Evolutionary conservation across 257 asterid species (phyloP), one percentile per base, ranked within the genome.

Genomic region (Gardenia jasminoides): DNA sequence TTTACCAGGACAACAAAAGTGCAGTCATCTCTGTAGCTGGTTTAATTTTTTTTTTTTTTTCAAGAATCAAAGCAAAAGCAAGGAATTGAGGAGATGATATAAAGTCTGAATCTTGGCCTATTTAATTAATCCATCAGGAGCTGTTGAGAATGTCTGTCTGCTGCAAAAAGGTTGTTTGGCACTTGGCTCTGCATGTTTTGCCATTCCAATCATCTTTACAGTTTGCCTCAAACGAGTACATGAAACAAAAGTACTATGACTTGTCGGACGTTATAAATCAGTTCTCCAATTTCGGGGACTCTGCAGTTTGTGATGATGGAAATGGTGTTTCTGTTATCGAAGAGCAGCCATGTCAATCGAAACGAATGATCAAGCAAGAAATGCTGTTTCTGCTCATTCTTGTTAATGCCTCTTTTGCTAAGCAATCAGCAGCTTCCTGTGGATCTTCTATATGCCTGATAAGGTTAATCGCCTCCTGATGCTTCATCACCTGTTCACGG

Each of bases 381-480:
- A 91, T 84, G 39, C 62, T 84, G 85, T 71, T 87, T 81, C 66
- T 89, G 87, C 87, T 84, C 92, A 79, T 88, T 85, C 93, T 86
- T 70, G 74, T 76, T 44, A 83, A 44, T 12, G 96, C 96, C 79
- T 91, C 93, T 65, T 82, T 86, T 20, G 92, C 92, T 77, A 91
- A 85, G 64, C 91, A 88, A 69, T 89, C 90, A 28, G 93, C 91
- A 74, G 96, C 93, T 76, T 83, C 88, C 77, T 89, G 88, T 31
- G 93, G 89, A 67, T 89, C 82, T 54, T 85, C 92, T n/a, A 91
- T 83, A 84, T 89, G 93, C 80, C 90, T 81, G 19, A 91, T 88
- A 75, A 91, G 88, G 87, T 83, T 84, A 78, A 89, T 89, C 19
- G 96, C 93, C 86, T 91, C 93, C 82, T 91, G 91, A 67, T 87